Conservation (phyloP, 2,329 filamentous ascomycete species). For the Verticillium alfalfae region DNA sequence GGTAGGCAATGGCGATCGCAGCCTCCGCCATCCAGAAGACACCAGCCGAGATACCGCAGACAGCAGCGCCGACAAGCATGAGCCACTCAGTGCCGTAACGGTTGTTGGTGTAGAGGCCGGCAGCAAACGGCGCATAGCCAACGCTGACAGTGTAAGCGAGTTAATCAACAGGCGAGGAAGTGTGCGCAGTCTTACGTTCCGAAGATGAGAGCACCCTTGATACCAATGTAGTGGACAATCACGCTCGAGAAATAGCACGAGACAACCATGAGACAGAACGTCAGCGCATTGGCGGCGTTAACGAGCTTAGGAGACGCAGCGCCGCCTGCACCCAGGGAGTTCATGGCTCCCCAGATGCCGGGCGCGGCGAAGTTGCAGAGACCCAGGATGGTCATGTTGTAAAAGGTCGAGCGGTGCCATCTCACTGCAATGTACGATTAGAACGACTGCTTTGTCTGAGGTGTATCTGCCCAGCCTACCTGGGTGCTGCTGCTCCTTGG, state of each 20-base stretch:
- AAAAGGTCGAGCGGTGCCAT: constrained; percentile 69
- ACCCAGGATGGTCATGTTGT: constrained; percentile 66
- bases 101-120: constrained; percentile 68
- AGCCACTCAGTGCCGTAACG: constrained; percentile 65
- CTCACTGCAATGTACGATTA: constrained; percentile 35
- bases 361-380: constrained; percentile 66
- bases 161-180: background rate
- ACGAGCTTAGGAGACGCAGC: constrained; percentile 59
- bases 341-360: constrained; percentile 70
- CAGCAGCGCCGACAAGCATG: constrained; percentile 59
- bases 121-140: constrained; percentile 67
- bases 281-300: constrained; percentile 65
- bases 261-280: constrained; percentile 68
- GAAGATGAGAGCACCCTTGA: constrained; percentile 65
- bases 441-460: background rate
- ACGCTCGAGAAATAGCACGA: constrained; percentile 62
- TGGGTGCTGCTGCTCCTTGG: constrained; percentile 23
- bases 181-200: constrained; percentile 46
- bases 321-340: constrained; percentile 66
- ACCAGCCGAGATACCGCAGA: constrained; percentile 66
- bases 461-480: constrained; percentile 11
- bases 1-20: constrained; percentile 67
- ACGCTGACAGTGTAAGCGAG: constrained; percentile 26
- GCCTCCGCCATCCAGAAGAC: constrained; percentile 74
- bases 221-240: constrained; percentile 62